Base-by-base conservation (phyloP, 208 protist species). In the Balamuthia mandrillaris region DNA sequence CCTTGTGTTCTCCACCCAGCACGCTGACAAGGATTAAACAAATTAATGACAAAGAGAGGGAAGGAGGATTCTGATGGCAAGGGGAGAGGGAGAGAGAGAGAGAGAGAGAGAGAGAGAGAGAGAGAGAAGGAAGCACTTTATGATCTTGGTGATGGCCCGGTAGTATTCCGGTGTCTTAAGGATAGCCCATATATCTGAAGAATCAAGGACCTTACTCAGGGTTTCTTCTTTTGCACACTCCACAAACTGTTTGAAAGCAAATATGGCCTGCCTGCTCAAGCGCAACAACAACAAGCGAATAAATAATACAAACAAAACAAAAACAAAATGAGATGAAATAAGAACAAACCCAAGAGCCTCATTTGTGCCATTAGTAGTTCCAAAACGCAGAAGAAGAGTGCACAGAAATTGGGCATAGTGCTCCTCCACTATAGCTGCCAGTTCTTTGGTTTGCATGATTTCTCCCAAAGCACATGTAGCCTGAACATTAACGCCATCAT, bases 381-480 rank as follows among this genome's bases (percentile, higher is more conserved):
- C 87, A 3, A 87, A 21, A 54, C 89, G 81, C 10, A 89, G 45
- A 24, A 88, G 41, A 7, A 91, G n/a, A 1, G 75, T 66, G 5
- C 75, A 52, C 9, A 88, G 47, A 3, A 91, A n/a, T 51, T 82
- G 74, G 16, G 47, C 35, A 44, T 90, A 90, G 49, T 75, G 52
- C 16, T 70, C 27, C 29, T 52, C 61, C 6, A 49, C 58, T 33
- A 86, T 14, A 29, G 35, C 39, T n/a, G 52, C 82, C 33, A 86
- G n/a, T 14, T 89, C 84, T 14, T 86, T 45, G 2, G 81, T 51
- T 47, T 84, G 63, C 1, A 91, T 60, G 29, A 90, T 88, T 33
- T 91, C 87, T 35, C 74, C 84, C 18, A 91, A 31, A 18, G 78
- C 81, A 42, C 49, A 81, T 37, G 88, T 90, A 0, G 88, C 86